Conservation (phyloP, 78 protist species). For the Cavenderia fasciculata region DNA sequence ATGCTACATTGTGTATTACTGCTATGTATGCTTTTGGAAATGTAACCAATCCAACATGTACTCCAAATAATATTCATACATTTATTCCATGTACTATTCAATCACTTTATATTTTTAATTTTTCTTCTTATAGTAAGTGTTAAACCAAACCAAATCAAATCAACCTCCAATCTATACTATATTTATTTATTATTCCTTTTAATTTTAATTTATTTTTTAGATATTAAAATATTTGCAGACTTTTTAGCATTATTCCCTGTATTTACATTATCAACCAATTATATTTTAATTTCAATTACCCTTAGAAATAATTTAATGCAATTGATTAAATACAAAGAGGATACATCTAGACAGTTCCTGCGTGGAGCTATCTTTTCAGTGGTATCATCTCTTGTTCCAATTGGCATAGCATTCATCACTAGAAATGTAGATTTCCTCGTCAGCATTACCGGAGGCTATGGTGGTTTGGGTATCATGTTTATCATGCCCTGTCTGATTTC, state of each 20-base stretch:
- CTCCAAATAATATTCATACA: constrained; percentile 1
- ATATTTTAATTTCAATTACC: constrained; percentile 86
- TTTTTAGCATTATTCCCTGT: constrained; percentile 83
- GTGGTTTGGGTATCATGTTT: constrained; percentile 83
- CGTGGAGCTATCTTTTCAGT: constrained; percentile 26
- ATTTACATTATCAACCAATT: constrained; percentile 84
- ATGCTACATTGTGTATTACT: constrained; percentile 58
- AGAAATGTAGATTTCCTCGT: constrained; percentile 55
- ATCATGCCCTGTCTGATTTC: constrained; percentile 81
- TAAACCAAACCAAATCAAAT: not conserved
- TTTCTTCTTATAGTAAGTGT: constrained; percentile 57
- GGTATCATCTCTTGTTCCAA: constrained; percentile 39
- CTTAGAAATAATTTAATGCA: constrained; percentile 71
- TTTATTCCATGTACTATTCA: constrained; percentile 74
- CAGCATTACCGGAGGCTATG: constrained; percentile 77
- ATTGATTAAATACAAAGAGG: constrained; percentile 34
- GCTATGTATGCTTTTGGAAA: constrained; percentile 84
- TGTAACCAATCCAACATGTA: constrained; percentile 30
- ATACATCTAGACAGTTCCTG: not conserved
- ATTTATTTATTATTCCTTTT: not conserved
- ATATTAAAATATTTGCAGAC: constrained; percentile 49
- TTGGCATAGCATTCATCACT: constrained; percentile 64
- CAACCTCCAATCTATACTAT: not conserved
- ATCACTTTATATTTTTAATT: constrained; percentile 47
- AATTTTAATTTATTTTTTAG: not conserved